A percentile compares a stretch with the other conserved stretches of the same genome.
These are phyloP conservation scores for Ustilago vetiveriae DNA, from an alignment of 1,284 basidiomycete genomes.

Conservation along the genomic window DNA sequence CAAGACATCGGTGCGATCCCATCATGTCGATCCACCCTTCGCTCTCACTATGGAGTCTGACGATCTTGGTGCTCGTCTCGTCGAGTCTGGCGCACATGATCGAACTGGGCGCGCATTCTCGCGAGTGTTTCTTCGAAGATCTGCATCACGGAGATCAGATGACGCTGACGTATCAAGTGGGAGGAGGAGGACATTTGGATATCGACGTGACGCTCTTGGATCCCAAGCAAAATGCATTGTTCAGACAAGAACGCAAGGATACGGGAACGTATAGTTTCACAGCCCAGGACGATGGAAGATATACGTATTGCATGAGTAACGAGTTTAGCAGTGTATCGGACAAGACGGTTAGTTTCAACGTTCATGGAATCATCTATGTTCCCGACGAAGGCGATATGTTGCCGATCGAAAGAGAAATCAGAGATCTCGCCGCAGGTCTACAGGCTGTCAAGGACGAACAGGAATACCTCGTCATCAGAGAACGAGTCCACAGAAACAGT, in stretches of 20 bases:
- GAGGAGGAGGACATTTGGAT: conserved; percentile 93
- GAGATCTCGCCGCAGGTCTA: conserved; percentile 83
- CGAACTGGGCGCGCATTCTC: conserved; percentile 77
- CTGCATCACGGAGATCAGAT: conserved; percentile 95
- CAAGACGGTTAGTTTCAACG: conserved; percentile 98
- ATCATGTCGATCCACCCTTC: too few species aligned
- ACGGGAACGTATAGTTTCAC: conserved; percentile 90
- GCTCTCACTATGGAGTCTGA: too few species aligned
- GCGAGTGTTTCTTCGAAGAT: conserved; percentile 98
- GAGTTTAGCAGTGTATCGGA: conserved; percentile 93
- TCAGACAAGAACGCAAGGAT: conserved; percentile 83
- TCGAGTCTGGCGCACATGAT: conserved; percentile 69
- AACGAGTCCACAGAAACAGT: conserved; percentile 90
- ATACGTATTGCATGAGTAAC: conserved; percentile 98
- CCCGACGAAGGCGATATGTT: conserved; percentile 77
- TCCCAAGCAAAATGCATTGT: conserved; percentile 76
- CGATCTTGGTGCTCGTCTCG: too few species aligned
- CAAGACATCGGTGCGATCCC: too few species aligned
- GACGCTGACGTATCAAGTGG: conserved; percentile 99
- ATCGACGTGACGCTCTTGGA: conserved; percentile 88
- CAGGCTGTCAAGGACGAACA: conserved; percentile 97
- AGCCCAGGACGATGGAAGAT: conserved; percentile 83
- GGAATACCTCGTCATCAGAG: conserved; percentile 95
- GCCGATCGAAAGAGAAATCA: conserved; percentile 95
- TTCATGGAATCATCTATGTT: conserved; percentile 94